Base-by-base conservation (phyloP, 176 grass and related monocot species). In the Cenchrus fungigraminus region DNA sequence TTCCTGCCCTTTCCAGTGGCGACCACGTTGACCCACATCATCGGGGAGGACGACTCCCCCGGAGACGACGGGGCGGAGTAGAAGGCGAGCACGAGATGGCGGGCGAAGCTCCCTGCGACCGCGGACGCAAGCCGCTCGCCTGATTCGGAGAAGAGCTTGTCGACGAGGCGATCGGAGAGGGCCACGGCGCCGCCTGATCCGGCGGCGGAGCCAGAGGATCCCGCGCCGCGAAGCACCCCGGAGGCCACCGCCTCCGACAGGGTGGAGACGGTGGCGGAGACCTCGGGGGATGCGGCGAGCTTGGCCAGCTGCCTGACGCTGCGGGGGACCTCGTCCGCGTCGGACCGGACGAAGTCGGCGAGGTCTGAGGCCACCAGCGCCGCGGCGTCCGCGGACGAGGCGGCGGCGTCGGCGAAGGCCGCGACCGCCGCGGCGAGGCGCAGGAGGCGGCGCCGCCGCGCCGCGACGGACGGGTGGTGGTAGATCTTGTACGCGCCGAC, bases 401-500 rank as follows among this genome's bases (percentile, higher is more conserved):
- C 81, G 56, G 89, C 89, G 28, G 93, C 97, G 8, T 94, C 89
- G 14, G 88, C 76, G 78, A 92, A 82, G 71, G 91, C 75, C 32
- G 78, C 89, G 22, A 95, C 25, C 11, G 89, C 84, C 6, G 83
- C 83, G n/a, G 82, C 86, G 1, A 96, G 88, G 57, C 90, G 87
- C 28, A 62, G 84, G 50, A 99, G 80, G 72, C 82, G 84, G 13
- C 88, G 86, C 13, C 93, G 87, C 9, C 88, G 83, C 12, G 78
- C 89, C 6, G 89, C 78, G 31, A 96, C 91, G 55, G 93, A 51
- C 3, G 97, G 97, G 61, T 90, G 97, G 81, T 96, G 89, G 84
- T 95, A 96, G 84, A 96, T 88, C 72, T 76, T 93, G 88, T 99
- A 99, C 37, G 86, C 84, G 15, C 94, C 94, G 73, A 91, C 83